Base-by-base conservation (phyloP, 805 yeast species). In the Candida quercuum region DNA sequence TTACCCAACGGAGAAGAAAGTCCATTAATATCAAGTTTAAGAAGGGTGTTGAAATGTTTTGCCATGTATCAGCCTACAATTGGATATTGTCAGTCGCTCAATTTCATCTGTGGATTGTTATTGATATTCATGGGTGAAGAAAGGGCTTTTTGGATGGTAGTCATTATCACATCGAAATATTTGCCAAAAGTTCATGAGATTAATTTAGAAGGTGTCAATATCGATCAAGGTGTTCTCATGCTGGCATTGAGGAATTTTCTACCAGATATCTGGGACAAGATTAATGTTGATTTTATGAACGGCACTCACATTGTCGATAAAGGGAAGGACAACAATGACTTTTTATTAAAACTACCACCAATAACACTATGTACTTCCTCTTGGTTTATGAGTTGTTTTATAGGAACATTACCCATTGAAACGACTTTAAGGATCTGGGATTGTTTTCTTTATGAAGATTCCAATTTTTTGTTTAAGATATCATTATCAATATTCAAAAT, bases 341-440 rank as follows among this genome's bases (percentile, higher is more conserved):
- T 86, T 42, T 68, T 91, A 23, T 70, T 76, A 13, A 81, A 83
- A 47, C 63, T 89, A 31, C 98, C 99, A 1, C 95, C 97, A 2
- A 74, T 93, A 4, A 85, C 96, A 1, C 69, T 93, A 32, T 93
- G 95, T 48, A 93, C 98, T 1, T 91, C 96, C 0, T 80, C 95
- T 38, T 93, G 99, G 99, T 93, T 93, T 56, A 91, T 93, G 98
- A 85, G 96, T 51, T 75, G 86, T n/a, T 93, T 85, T 61, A 87
- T 93, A 25, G 96, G 95, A 0, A 78, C 82, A 1, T 61, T 93
- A 19, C 99, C 99, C 0, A 77, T 87, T 17, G 98, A 93, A 54
- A 76, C 94, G 0, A 82, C 87, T 8, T 64, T 93, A 31, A 66
- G 98, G 39, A 81, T 93, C 0, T 91, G 99, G 98, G 99, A 93